Base-by-base conservation (phyloP, 2,329 filamentous ascomycete genomes). In the Penicillium concentricum region DNA sequence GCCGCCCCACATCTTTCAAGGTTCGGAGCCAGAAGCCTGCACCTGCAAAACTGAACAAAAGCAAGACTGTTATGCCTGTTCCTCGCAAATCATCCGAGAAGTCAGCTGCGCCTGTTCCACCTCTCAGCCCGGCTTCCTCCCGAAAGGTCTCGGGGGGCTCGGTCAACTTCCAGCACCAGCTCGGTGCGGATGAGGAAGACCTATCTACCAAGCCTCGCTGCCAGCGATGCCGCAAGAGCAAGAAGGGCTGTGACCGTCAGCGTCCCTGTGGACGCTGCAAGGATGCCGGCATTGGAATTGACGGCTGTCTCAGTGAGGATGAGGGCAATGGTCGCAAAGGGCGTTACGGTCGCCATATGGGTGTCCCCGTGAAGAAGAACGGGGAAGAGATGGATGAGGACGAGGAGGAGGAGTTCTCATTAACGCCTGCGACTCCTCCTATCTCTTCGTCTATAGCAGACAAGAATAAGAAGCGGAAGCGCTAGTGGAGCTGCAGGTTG, bases 171-270 rank as follows among this genome's bases (percentile, higher is more conserved):
- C 84, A 86, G 66, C 79, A 84, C 62, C 83, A 82, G 61, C 76
- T 85, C 39, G 84, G 81, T 46, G 80, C 81, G 32, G 91, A 92
- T 64, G 91, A 96, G 63, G 92, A 97, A 63, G 92, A 97, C 56
- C 79, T 97, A 20, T 97, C 93, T 0, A 92, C 89, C 64, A 97
- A 97, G 78, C 94, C 94, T 55, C 92, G 94, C 61, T 99, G 94
- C 81, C 94, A 99, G 75, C 89, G 94, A 57, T 99, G 94, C 82
- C 89, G 94, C 69, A 99, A 99, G 85, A 97, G 93, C 79, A 99
- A 99, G 83, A 99, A 99, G 79, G 94, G 94, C 13, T 99, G 94
- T 72, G 94, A 99, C 78, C 88, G 94, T 57, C 94, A 97, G 77
- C 88, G 94, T 38, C 94, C 94, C 28, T 99, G 94, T 71, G 91